These are phyloP conservation scores for Pecoramyces ruminantium DNA, from an alignment of 192 early-diverging fungal genomes.

Conservation along the genomic window DNA sequence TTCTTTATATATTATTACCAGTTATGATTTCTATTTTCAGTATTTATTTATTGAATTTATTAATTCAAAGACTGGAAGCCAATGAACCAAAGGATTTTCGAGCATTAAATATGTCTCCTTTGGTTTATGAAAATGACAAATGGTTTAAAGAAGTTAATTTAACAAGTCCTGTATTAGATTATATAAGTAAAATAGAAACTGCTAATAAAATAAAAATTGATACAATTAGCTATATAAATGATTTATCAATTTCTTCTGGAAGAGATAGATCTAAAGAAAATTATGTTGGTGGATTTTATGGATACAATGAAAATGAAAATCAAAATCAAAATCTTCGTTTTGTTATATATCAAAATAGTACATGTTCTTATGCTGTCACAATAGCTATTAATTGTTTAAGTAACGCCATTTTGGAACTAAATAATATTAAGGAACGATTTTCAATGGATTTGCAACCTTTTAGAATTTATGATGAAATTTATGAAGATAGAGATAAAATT, in stretches of 20 bases:
- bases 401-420: neutral
- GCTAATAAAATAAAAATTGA: neutral
- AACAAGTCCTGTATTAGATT: neutral
- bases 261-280: neutral
- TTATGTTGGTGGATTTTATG: neutral
- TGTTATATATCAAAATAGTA: neutral
- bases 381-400: neutral
- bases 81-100: neutral
- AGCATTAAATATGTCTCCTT: neutral
- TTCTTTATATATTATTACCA: neutral
- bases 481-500: neutral
- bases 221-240: neutral
- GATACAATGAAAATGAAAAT: neutral
- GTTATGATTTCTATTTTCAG: neutral
- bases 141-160: neutral
- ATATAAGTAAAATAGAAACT: neutral
- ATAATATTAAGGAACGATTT: neutral
- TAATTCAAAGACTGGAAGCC: neutral
- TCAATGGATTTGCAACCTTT: neutral
- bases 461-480: neutral
- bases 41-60: neutral
- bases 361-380: neutral
- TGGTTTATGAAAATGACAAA: neutral
- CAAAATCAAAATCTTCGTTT: neutral
- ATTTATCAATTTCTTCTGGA: neutral